Percentiles rank a stretch among this genome's conserved stretches.
phyloP scores from a whole-genome alignment of 1,284 basidiomycete genomes.

The Cronartium ribicola region DNA sequence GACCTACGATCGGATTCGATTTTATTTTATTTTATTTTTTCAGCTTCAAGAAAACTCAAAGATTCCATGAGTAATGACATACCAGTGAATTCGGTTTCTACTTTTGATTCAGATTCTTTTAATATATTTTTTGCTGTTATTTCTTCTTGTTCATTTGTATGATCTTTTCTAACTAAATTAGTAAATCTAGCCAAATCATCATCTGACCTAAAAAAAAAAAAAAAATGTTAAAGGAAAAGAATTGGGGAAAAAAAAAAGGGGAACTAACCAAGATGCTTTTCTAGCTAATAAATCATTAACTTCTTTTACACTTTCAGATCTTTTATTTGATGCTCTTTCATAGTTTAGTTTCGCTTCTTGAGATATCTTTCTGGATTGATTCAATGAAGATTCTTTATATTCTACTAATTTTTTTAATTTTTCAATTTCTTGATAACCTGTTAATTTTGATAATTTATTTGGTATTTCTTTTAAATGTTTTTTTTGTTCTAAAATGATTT shows the following conservation, averaged over 20 bases:
- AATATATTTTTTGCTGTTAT: constrained; percentile 63
- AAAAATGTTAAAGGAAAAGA: background rate
- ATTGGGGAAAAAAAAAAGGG: too few relatives aligned
- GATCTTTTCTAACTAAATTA: constrained; percentile 76
- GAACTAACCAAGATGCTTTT: constrained; percentile 21
- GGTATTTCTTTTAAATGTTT: constrained; percentile 13
- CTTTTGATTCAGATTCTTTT: constrained; percentile 65
- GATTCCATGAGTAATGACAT: background rate
- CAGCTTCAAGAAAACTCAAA: background rate
- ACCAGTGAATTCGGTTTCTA: constrained; percentile 72
- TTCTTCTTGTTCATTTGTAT: constrained; percentile 73
- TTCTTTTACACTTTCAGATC: constrained; percentile 54
- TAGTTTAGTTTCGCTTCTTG: constrained; percentile 68
- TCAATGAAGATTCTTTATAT: constrained; percentile 23
- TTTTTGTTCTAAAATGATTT: background rate
- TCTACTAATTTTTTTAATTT: constrained; percentile 38
- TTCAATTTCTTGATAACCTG: constrained; percentile 43
- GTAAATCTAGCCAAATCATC: constrained; percentile 61
- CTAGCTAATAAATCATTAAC: constrained; percentile 32
- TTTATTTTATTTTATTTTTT: too few relatives aligned
- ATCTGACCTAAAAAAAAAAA: constrained; percentile 26
- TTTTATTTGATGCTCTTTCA: constrained; percentile 66
- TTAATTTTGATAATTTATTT: constrained; percentile 29
- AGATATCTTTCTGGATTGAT: constrained; percentile 57
- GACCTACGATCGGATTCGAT: constrained; percentile 51